Base-by-base conservation (phyloP, 2,329 filamentous ascomycete species). In the Chaetothyriales sp. region DNA sequence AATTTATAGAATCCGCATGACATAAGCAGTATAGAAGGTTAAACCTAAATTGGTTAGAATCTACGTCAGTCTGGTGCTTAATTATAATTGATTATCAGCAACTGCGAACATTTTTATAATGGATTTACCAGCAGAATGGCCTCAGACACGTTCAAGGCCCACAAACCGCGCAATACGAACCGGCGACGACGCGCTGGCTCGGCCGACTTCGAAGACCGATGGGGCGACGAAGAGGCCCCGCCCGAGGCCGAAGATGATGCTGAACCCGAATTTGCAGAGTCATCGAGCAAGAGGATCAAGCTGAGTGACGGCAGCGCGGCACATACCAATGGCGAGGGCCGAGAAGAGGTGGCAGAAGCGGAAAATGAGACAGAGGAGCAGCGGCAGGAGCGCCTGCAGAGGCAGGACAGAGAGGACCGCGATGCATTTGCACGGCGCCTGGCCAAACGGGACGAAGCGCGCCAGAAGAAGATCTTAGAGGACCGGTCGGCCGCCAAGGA, bases 351-450 rank as follows among this genome's bases (percentile, higher is more conserved):
- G 22, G 18, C 56, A 67, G 57, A 76, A 78, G 18, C 62, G 82
- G 19, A 81, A 81, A 25, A 47, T 18, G 53, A 60, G 47, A 54
- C 55, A 18, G 80, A 84, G 12, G 76, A 77, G 15, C 73, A 75
- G 2, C 73, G 69, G 49, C 71, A 73, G 49, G 79, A 84, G 58
- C 66, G 72, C 36, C 77, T 77, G 43, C 71, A 79, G 45, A 69
- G 79, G 59, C 76, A 75, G 52, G 86, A 93, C 63, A 74, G 82
- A 18, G 78, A 78, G 55, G 87, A 93, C 63, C 76, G 84, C 43
- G 83, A 89, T 53, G 86, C 84, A 18, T 89, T 93, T 57, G 79
- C 86, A n/a, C 81, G 82, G 59, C 74, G 86, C 12, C 65, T 93
- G 50, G 80, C 78, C 46, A 79, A 80, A 44, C 85, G 84, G 62